Evolutionary conservation across 2,329 filamentous ascomycete species (phyloP), one percentile per base, ranked within the genome.

Genomic region (Diaporthe sp.): DNA sequence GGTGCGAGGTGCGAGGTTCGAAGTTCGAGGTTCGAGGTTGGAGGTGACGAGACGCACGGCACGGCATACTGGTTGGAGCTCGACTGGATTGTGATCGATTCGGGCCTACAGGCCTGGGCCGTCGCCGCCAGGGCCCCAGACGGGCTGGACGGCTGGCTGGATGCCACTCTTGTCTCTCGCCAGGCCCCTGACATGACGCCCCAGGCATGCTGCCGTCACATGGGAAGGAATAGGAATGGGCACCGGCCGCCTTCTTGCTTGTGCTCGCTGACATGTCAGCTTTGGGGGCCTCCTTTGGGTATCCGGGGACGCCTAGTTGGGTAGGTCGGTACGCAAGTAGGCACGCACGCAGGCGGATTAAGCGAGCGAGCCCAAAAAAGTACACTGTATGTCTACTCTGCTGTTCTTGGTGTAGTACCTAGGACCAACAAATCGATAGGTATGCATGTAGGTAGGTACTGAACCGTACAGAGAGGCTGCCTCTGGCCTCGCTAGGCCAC

Each of bases 191-290:
- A 39, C 62, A 68, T 68, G 62, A 19, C 42, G 25, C 25, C 19
- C 44, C 13, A 25, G 44, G 62, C 25, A 19, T 70, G 49, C 49
- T 55, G 65, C 34, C n/a, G 65, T 70, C 65, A 70, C 65, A 70
- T 70, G 65, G 65, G 49, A 55, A 55, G 49, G 65, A 55, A 31
- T 34, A 55, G 65, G 65, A 55, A 55, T 70, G 65, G 49, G 49
- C n/a, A 42, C 65, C 49, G n/a, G 65, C 49, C 49, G 65, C 65
- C 31, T 55, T 70, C 49, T 70, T 70, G 49, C 46, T 55, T 55
- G 46, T 72, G 53, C 22, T 61, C n/a, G 71, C 57, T 72, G 71
- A 72, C 57, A 60, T 49, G 57, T 72, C 71, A 72, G 57, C 57
- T 51, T 44, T 62, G 46, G 57, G 31, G 53, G 42, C 42, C 28